Conservation (phyloP, 495 filamentous ascomycete genomes). For the Penicillium canariense region DNA sequence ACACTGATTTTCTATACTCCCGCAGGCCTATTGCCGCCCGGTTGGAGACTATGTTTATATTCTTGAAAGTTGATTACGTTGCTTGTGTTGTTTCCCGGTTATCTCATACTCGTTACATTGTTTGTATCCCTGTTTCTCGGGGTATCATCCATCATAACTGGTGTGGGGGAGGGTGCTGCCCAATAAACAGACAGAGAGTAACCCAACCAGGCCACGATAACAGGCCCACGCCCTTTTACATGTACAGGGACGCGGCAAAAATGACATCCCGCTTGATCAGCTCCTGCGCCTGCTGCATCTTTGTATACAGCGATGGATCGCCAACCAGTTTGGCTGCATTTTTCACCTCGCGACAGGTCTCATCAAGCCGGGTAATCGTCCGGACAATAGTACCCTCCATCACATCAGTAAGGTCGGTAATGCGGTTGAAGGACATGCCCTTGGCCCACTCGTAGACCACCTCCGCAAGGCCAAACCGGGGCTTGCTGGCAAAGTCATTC, state of each 20-base stretch:
- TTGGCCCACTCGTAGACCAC: slow-evolving; percentile 98
- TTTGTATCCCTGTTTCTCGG: background rate
- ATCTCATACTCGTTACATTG: background rate
- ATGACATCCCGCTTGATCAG: slow-evolving; percentile 95
- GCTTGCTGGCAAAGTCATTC: slow-evolving; percentile 84
- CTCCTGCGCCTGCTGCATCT: slow-evolving; percentile 96
- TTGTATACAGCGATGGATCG: slow-evolving; percentile 87
- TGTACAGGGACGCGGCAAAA: slow-evolving; percentile 82
- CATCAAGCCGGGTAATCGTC: slow-evolving; percentile 87
- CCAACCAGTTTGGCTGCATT: slow-evolving; percentile 94
- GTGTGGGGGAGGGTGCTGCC: background rate
- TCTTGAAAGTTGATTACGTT: no score
- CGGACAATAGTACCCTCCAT: slow-evolving; percentile 95
- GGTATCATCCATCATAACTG: background rate
- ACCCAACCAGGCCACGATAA: background rate
- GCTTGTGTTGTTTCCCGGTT: background rate
- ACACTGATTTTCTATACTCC: slow-evolving; percentile 24
- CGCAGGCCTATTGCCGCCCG: background rate
- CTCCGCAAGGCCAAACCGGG: slow-evolving; percentile 90
- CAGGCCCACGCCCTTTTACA: slow-evolving; percentile 39
- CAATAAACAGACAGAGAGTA: background rate
- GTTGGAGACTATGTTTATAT: background rate
- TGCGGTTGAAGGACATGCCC: slow-evolving; percentile 97
- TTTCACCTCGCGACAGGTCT: slow-evolving; percentile 96
- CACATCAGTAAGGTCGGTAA: slow-evolving; percentile 94